Conservation (phyloP, 1,139 yeast genomes). For the Geotrichum macrosporum region DNA sequence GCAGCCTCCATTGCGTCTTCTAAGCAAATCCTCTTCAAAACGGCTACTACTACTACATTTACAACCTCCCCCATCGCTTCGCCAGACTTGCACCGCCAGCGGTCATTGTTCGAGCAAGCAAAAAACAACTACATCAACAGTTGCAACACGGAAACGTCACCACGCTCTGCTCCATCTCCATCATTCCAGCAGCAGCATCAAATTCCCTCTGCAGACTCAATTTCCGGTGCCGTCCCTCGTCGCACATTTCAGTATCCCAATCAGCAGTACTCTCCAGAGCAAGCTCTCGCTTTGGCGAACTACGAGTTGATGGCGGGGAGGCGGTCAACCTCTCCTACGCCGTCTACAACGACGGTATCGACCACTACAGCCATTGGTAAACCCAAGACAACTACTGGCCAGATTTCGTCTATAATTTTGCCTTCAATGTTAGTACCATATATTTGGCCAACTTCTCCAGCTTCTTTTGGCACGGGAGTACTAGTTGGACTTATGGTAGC, state of each 20-base stretch:
- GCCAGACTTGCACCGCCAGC: not conserved
- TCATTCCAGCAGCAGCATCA: not conserved
- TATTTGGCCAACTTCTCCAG: slow-evolving; percentile 29
- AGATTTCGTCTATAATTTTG: slow-evolving; percentile 19
- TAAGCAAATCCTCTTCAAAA: too few species aligned
- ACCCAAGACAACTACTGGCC: slow-evolving; percentile 11
- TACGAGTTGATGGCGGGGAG: slow-evolving; percentile 1
- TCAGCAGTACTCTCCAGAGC: not conserved
- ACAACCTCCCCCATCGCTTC: not conserved
- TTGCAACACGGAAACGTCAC: not conserved
- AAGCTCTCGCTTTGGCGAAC: slow-evolving; percentile 4
- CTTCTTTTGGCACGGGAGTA: slow-evolving; percentile 31
- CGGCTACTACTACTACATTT: not conserved
- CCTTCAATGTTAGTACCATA: slow-evolving; percentile 25
- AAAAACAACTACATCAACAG: slow-evolving; percentile 6
- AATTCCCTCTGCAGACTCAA: not conserved
- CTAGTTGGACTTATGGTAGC: slow-evolving; percentile 29
- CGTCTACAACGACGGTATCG: slow-evolving; percentile 5
- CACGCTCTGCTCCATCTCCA: not conserved
- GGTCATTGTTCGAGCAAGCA: slow-evolving; percentile 1
- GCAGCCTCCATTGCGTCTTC: not conserved
- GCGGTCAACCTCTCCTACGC: slow-evolving; percentile 5
- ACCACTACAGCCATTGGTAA: slow-evolving; percentile 18
- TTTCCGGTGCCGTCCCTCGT: not conserved
- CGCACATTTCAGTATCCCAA: slow-evolving; percentile 1